Evolutionary conservation across 441 rosid species (phyloP), one percentile per base, ranked within the genome.

Genomic region (Viola pubescens): DNA sequence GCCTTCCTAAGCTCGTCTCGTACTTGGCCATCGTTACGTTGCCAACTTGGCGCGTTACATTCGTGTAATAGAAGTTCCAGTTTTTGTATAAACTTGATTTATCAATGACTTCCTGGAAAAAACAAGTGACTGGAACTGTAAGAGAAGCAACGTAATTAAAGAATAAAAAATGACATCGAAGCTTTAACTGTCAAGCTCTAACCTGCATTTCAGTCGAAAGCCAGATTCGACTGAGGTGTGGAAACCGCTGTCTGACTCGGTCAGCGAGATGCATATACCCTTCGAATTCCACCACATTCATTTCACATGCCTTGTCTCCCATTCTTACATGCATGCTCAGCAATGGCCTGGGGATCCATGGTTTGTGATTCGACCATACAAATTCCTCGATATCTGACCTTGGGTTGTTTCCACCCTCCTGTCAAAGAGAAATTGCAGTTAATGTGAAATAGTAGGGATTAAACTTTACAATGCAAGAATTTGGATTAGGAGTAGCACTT

Each of bases 261-360:
- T 73, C 71, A 14, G 97, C 94, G 4, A 87, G 92, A 19, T 26
- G 79, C 85, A 86, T 78, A 56, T 92, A 92, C 47, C 67, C 84
- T 56, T 87, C 81, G 8, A 87, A 86, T 57, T 81, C 81, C 0
- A 84, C 84, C 8, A 92, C 82, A 72, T 81, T 86, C 98, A 92
- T 89, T 70, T 92, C 96, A 9, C 92, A 81, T 1, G 98, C 92
- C 73, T 92, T 92, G 79, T 92, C 97, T 63, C 98, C 96, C 97
- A 92, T 92, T 58, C 98, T 79, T 37, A 92, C 97, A 13, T 92
- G 98, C 76, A 92, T 71, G 70, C 97, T 92, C 59, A 89, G 81
- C 78, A 92, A 66, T 37, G 98, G 97, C 73, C 91, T 74, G 0
- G 97, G 97, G 2, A 77, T 73, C 98, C 98, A 92, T 1, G 97